Evolutionary conservation across 495 filamentous ascomycete species (phyloP), one percentile per base, ranked within the genome.

Genomic region (Penicillium herquei): DNA sequence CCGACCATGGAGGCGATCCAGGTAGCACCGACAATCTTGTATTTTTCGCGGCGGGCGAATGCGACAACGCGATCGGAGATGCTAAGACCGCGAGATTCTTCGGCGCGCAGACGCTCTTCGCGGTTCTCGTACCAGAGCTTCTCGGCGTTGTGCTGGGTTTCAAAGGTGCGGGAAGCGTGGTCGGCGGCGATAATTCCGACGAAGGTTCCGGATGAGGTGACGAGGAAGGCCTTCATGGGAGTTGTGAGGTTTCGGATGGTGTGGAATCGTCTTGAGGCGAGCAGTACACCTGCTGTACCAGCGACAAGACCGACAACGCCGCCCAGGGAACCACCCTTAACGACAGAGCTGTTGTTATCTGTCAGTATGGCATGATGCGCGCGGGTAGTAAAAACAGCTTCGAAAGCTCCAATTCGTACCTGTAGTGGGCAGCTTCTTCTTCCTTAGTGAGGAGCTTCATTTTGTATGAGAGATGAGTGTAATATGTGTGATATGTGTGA

Each of bases 361-460:
- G 51, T 64, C 7, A 64, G 61, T 59, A 54, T 66, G 56, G 58
- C 34, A 53, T 62, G 54, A 57, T 60, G n/a, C 40, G 37, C 21
- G 42, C 14, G 7, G 1, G 30, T 43, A 45, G 46, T 43, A 12
- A 44, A 4, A 26, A 1, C 21, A 26, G 21, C 21, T 26, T 26
- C 1, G 21, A 26, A 26, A 26, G 21, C 21, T 26, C 4, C 21
- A 26, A 26, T 26, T 41, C 68, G 11, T 79, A 87, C 84, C 76
- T 66, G 72, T 87, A 86, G 70, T 84, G 82, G 41, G 74, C 79
- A 49, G 75, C 66, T 76, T 96, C 92, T 79, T 97, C 90, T 84
- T 96, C 91, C 66, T 91, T 91, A 49, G 89, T 92, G 67, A 98
- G 81, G 63, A 98, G 74, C 85, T 97, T 98, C 93, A 98, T 98